Percentiles rank a stretch among this genome's conserved stretches.
Evolutionary conservation across 306 rosid genomes (phyloP).

Genomic region (Cucurbita maxima): DNA sequence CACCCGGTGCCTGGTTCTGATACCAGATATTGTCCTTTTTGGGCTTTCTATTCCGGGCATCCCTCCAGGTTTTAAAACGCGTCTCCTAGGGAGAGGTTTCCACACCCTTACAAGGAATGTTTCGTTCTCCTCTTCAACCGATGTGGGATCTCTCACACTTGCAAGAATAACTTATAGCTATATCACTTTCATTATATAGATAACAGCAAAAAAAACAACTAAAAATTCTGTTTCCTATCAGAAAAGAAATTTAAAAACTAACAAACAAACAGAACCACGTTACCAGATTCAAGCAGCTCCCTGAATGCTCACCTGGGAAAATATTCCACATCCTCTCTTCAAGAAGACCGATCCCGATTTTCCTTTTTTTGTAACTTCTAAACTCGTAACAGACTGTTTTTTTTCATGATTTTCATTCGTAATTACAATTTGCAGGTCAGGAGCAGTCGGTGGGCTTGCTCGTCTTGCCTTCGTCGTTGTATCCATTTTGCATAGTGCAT

Average conservation of each 20-base stretch:
- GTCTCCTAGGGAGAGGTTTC: too few species aligned
- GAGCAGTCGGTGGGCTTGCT: constrained; percentile 32
- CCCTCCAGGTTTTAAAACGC: too few species aligned
- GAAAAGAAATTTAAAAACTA: neutral
- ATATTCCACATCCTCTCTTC: constrained; percentile 45
- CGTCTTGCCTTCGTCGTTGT: constrained; percentile 49
- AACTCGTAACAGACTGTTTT: constrained; percentile 9
- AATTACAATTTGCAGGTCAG: constrained; percentile 50
- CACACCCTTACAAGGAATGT: too few species aligned
- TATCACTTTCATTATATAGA: neutral
- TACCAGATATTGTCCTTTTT: too few species aligned
- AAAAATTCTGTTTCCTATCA: neutral
- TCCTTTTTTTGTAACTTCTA: constrained; percentile 61
- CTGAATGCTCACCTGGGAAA: constrained; percentile 39
- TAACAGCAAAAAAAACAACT: neutral
- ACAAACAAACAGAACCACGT: neutral
- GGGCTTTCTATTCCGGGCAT: too few species aligned
- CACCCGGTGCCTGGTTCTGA: too few species aligned
- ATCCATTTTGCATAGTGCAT: constrained; percentile 48
- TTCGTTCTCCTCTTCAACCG: too few species aligned
- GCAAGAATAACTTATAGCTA: neutral
- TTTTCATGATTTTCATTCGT: constrained; percentile 43
- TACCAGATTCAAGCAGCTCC: constrained; percentile 46
- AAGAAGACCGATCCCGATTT: constrained; percentile 45
- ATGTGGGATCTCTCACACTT: neutral